Conservation (phyloP, 805 yeast genomes). For the Ogataea salicorniae region DNA sequence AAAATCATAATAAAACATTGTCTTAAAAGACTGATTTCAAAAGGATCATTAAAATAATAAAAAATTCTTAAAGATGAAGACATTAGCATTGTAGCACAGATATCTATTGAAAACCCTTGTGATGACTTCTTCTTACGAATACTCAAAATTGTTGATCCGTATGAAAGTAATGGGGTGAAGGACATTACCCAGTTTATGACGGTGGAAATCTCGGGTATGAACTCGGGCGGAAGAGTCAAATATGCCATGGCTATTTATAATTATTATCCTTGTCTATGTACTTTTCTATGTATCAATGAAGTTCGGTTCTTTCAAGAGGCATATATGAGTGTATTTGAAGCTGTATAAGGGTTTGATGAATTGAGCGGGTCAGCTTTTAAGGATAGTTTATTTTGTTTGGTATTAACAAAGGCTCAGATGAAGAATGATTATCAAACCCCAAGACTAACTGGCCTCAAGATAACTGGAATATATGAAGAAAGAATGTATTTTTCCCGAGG, state of each 20-base stretch:
- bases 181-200: conserved; percentile 62
- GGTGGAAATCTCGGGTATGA: conserved; percentile 29
- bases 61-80: conserved; percentile 69
- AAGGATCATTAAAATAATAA: conserved; percentile 76
- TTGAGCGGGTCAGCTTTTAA: no score
- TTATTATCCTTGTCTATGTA: neutral
- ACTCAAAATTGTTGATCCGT: conserved; percentile 74
- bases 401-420: no score
- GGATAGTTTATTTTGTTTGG: no score
- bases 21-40: conserved; percentile 69
- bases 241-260: conserved; percentile 23
- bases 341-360: no score
- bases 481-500: no score
- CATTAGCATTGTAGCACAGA: conserved; percentile 85
- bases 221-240: conserved; percentile 28
- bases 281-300: neutral
- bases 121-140: conserved; percentile 62
- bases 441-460: no score
- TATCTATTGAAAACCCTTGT: conserved; percentile 83
- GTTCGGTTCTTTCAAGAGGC: no score
- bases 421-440: no score
- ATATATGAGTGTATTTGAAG: neutral
- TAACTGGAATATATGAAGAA: no score
- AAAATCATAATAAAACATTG: conserved; percentile 84
- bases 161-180: conserved; percentile 80